phyloP scores from a whole-genome alignment of 2,329 filamentous ascomycete species.

The Penicillium decumbens region DNA sequence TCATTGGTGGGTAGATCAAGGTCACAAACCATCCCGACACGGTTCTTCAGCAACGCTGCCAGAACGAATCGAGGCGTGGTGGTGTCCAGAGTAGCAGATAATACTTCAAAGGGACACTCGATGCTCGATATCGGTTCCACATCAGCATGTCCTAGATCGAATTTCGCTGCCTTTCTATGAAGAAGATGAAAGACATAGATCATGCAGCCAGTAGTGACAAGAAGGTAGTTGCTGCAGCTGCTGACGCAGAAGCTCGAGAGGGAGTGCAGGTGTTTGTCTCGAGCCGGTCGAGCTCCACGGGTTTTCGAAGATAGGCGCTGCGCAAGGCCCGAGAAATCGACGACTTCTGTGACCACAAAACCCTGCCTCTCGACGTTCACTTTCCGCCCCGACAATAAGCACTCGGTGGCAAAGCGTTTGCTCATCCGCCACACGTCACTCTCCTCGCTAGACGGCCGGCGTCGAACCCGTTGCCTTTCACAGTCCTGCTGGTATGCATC shows the following conservation, averaged over 20 bases:
- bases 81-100: conserved; percentile 61
- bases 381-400: conserved; percentile 41
- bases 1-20: conserved; percentile 28
- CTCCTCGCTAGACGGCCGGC: conserved; percentile 36
- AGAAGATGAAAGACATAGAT: conserved; percentile 55
- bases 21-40: conserved; percentile 59
- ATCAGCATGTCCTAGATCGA: conserved; percentile 27
- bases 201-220: conserved; percentile 51
- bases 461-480: conserved; percentile 26
- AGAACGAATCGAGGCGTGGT: conserved; percentile 53
- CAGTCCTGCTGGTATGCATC: conserved; percentile 36
- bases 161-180: conserved; percentile 12
- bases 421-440: conserved; percentile 42
- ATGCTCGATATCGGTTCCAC: conserved; percentile 51
- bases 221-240: conserved; percentile 55
- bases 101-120: conserved; percentile 53
- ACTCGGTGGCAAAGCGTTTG: conserved; percentile 48
- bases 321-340: conserved; percentile 27
- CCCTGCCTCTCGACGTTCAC: conserved; percentile 27
- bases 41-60: conserved; percentile 56
- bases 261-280: conserved; percentile 7
- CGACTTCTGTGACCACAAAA: conserved; percentile 39
- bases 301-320: conserved; percentile 12
- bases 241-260: conserved; percentile 51
- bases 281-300: conserved; percentile 7